Evolutionary conservation across 1,139 yeast genomes (phyloP).

Genomic region (Blastobotrys persicus): DNA sequence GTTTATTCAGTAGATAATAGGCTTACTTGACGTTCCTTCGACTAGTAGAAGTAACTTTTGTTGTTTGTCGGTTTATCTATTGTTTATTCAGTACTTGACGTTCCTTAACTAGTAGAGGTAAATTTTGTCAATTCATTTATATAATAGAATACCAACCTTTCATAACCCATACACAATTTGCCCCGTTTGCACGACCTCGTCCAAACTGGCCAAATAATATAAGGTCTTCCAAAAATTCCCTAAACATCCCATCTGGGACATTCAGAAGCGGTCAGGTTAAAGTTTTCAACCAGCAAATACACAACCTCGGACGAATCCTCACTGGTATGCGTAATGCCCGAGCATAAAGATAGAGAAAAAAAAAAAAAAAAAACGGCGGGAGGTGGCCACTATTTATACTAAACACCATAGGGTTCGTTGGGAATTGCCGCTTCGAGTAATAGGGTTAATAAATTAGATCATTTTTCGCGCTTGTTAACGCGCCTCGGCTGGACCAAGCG

Average conservation of each 20-base stretch:
- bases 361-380: conserved; percentile 28
- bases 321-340: conserved; percentile 99
- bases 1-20: too few species aligned
- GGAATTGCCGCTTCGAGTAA: neutral
- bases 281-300: conserved; percentile 99
- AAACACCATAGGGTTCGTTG: neutral
- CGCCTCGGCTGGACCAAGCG: too few species aligned
- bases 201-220: conserved; percentile 9
- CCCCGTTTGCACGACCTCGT: conserved; percentile 9
- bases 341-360: conserved; percentile 88
- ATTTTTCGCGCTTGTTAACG: too few species aligned
- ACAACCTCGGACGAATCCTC: conserved; percentile 99
- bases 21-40: too few species aligned
- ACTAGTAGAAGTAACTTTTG: too few species aligned
- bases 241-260: conserved; percentile 42
- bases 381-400: conserved; percentile 9
- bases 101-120: too few species aligned
- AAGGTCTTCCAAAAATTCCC: conserved; percentile 75
- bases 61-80: too few species aligned
- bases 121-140: too few species aligned
- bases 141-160: neutral
- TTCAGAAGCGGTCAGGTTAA: conserved; percentile 96
- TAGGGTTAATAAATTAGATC: too few species aligned
- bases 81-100: too few species aligned
- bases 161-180: neutral